Evolutionary conservation across 1,284 basidiomycete genomes (phyloP).

Genomic region (Sanghuangporus baumii): DNA sequence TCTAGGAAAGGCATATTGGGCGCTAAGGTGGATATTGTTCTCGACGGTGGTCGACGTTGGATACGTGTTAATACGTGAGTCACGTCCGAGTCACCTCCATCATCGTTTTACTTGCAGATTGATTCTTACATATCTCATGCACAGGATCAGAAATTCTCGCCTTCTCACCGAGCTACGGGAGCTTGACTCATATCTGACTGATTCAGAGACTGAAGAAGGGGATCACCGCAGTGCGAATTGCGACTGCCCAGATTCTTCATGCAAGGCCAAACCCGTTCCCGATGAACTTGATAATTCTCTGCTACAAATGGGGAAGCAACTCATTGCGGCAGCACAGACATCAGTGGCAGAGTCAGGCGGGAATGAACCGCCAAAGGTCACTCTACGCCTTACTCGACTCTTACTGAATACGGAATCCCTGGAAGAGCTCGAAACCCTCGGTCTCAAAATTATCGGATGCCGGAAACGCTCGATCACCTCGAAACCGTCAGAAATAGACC

Average conservation of each 20-base stretch:
- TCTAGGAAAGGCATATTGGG: constrained; percentile 31
- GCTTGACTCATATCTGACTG: constrained; percentile 74
- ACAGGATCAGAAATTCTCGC: constrained; percentile 70
- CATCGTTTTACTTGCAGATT: not conserved
- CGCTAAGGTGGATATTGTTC: constrained; percentile 77
- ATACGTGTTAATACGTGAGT: constrained; percentile 82
- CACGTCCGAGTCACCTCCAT: constrained; percentile 1
- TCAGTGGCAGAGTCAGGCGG: not conserved
- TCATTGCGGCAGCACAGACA: constrained; percentile 52
- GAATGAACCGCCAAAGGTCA: constrained; percentile 37
- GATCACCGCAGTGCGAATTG: constrained; percentile 28
- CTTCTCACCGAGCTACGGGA: constrained; percentile 74
- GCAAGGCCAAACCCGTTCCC: constrained; percentile 23
- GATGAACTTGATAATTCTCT: constrained; percentile 68
- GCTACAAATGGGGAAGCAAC: constrained; percentile 52
- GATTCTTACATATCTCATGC: not conserved
- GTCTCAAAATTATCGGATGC: not conserved
- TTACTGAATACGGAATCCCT: constrained; percentile 31
- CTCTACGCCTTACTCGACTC: constrained; percentile 66
- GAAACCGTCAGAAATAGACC: constrained; percentile 34
- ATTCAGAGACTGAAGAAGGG: constrained; percentile 51
- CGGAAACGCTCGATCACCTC: constrained; percentile 16
- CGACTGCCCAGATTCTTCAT: constrained; percentile 25
- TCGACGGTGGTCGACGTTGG: constrained; percentile 68
- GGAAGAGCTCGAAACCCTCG: not conserved